Base-by-base conservation (phyloP, 164 flowering plant genomes). In the Chimonanthus praecox region DNA sequence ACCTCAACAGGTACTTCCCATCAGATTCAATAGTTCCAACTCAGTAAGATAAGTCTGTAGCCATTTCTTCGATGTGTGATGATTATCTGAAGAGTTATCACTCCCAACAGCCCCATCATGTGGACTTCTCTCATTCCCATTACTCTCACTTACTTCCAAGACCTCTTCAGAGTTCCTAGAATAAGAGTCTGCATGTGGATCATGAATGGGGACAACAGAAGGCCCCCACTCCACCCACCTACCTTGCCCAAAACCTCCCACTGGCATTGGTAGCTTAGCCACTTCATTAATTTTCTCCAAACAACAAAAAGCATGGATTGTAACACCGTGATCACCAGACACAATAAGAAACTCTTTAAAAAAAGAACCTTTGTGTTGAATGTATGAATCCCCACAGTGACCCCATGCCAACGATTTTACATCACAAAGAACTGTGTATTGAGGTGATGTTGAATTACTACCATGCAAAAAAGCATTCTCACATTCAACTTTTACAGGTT, bases 191-290 rank as follows among this genome's bases (percentile, higher is more conserved):
- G 62, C 79, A 58, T 54, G 77, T 48, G 47, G n/a, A 72, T 76
- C 68, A 54, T 51, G 72, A 73, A 69, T 45, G 72, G 76, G 68
- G 13, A 70, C 44, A 47, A 58, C 8, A 13, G 80, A 78, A 79
- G 97, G 98, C 3, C 94, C 95, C 99, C 99, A 96, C 46, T 92
- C 91, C 74, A 90, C 88, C 98, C 99, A 96, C 70, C 75, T 82
- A 66, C 99, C 99, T 61, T 74, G 74, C 3, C 60, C 60, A 33
- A 18, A 44, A 11, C 46, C 50, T 70, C 82, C 80, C 72, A 62
- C 77, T 71, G 82, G 85, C 13, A 77, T 65, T 15, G 51, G 49
- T 16, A 69, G 50, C 70, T 63, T 71, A 7, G 74, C 48, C 48
- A 16, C 54, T 77, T 77, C 82, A 79, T 44, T 68, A 46, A 61